Evolutionary conservation across 1,284 basidiomycete species (phyloP), one percentile per base, ranked within the genome.

Genomic region (Sutorius eximius): DNA sequence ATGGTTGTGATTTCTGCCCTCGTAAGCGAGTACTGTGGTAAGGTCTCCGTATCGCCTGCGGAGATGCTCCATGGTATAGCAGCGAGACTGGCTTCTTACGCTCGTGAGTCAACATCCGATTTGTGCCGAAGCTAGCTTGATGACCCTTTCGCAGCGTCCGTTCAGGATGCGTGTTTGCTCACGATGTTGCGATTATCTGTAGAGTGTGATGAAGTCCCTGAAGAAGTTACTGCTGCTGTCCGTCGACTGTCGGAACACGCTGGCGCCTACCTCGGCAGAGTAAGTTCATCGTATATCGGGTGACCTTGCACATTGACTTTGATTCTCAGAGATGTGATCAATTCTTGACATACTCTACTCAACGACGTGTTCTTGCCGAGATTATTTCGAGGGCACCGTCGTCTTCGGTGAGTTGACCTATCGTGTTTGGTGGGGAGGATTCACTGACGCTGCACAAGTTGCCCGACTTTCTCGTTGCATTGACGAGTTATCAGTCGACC

Each of bases 91-190:
- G 60, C 66, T 29, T 65, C 62, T 7, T 82, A 78, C 61, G 63
- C 75, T 49, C 68, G 87, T 88, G 54, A 64, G 83, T 72, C 38
- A 16, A 44, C 24, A 6, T 6, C n/a, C 45, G 36, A 22, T 12
- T 20, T 29, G 38, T 32, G 40, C 18, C 22, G n/a, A 53, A 43
- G 30, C 34, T 47, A 18, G 30, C 32, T 24, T 59, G 37, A 56
- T 38, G 20, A 22, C 13, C 41, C 38, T 46, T 37, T 40, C 33
- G 50, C 58, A 91, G 89, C 78, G 33, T 75, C 82, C 22, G 79
- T 91, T 11, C 86, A 88, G 64, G 89, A 91, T 55, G 82, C 82
- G 7, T 82, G 81, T 57, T 68, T 91, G 30, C 66, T 91, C 34
- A 77, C 83, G 4, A 87, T 91, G 83, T 68, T 89, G 40, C 78